Evolutionary conservation across 177 flowering plant species (phyloP), one percentile per base, ranked within the genome.

Genomic region (Vitis hybrid): DNA sequence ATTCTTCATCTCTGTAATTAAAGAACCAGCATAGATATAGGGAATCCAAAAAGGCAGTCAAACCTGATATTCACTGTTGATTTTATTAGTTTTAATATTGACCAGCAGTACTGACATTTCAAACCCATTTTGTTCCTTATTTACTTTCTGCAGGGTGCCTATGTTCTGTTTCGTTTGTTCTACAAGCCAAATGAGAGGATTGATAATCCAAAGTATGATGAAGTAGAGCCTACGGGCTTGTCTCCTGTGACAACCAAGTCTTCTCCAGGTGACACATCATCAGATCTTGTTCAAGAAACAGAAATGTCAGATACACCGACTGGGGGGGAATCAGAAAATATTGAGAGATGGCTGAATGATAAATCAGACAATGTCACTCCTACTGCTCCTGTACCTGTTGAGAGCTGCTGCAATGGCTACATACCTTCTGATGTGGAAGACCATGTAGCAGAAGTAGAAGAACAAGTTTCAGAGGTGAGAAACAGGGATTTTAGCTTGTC

Each of bases 151-250:
- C 82, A 85, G 86, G 74, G 66, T 69, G 76, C 84, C 1, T 85
- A 72, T 78, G 89, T 85, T 33, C 80, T 85, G 5, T 85, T 82
- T 77, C 89, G 87, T 19, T 72, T 85, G 74, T 85, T 85, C 68
- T 67, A 70, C 26, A 85, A 85, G 74, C 51, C 80, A 6, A 85
- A 81, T 9, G 86, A 77, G 70, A 80, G 49, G 66, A 10, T 56
- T 59, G 78, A 75, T 45, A 65, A 45, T 51, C 55, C 26, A 3
- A 85, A 85, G 73, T 77, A 67, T 70, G 87, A 80, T 63, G 89
- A 80, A 66, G 76, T 76, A 13, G 84, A 81, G 22, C 72, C 65
- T n/a, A 72, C 64, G 11, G 78, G 78, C 15, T 74, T 52, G 16
- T 77, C 84, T 52, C 85, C 85, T 51, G 55, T 74, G 6, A 64